Conservation (phyloP, 257 asterid genomes). For the Solanum pinnatisectum region DNA sequence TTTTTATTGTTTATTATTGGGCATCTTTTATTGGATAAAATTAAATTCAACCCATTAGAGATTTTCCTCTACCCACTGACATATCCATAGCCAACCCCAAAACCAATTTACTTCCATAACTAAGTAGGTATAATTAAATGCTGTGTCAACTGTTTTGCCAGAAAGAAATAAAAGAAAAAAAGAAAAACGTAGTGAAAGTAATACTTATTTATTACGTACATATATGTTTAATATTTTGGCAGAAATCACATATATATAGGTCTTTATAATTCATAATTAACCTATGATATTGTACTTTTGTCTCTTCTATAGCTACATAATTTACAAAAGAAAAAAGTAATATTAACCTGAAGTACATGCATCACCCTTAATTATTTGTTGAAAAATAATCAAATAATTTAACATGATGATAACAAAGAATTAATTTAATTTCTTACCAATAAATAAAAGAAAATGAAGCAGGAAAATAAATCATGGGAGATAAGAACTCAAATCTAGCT, state of each 20-base stretch:
- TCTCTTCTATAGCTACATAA: neutral
- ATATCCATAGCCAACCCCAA: no score
- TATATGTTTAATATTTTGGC: neutral
- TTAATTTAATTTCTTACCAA: neutral
- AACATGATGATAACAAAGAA: neutral
- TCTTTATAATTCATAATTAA: neutral
- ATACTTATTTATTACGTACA: neutral
- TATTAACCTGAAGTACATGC: neutral
- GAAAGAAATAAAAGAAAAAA: neutral
- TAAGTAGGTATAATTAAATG: neutral
- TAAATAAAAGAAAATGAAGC: neutral
- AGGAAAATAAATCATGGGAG: neutral
- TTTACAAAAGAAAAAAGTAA: neutral
- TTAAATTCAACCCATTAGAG: no score
- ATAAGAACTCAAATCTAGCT: neutral
- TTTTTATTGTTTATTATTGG: no score
- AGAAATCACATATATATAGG: neutral
- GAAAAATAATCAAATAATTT: neutral
- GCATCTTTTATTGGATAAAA: no score
- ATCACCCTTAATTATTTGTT: neutral
- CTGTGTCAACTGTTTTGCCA: neutral
- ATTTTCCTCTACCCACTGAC: no score
- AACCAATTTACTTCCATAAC: no score
- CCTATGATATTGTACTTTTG: neutral
- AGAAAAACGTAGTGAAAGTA: neutral